Evolutionary conservation across 2,329 filamentous ascomycete genomes (phyloP).

Genomic region (Penicillium sp.): DNA sequence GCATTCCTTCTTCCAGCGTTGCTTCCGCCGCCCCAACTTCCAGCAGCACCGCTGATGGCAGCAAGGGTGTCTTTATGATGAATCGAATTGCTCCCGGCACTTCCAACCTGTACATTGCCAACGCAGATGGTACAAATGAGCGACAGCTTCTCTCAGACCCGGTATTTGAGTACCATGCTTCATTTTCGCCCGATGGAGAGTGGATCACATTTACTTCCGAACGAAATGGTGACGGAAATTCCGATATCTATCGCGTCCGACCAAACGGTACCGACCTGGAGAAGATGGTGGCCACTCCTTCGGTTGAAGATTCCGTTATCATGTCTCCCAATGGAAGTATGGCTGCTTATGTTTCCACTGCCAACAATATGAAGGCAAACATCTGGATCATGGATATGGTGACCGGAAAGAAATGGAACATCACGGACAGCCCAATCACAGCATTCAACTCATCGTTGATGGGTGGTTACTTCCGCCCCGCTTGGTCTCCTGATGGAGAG

Average conservation of each 20-base stretch:
- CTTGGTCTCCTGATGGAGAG: conserved; percentile 44
- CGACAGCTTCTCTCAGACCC: conserved; percentile 32
- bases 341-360: too few relatives aligned
- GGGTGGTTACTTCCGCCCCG: conserved; percentile 41
- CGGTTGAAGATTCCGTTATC: conserved; percentile 39
- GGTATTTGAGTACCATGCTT: conserved; percentile 42
- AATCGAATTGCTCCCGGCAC: conserved; percentile 3
- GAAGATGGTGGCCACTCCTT: conserved; percentile 33
- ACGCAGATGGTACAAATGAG: conserved; percentile 39
- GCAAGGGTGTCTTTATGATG: conserved; percentile 24
- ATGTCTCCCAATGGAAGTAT: conserved; percentile 12
- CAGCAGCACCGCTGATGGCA: background rate
- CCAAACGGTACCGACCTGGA: conserved; percentile 38
- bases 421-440: too few relatives aligned
- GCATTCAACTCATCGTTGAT: conserved; percentile 23
- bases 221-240: conserved; percentile 41
- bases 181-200: conserved; percentile 40
- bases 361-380: too few relatives aligned
- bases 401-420: too few relatives aligned
- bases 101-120: conserved; percentile 3
- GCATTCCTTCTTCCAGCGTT: too few relatives aligned
- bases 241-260: conserved; percentile 42
- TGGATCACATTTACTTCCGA: conserved; percentile 44
- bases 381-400: too few relatives aligned
- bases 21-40: background rate